These are phyloP conservation scores for Teratosphaeria epicoccoides DNA, from an alignment of 2,329 filamentous ascomycete species.

Conservation along the genomic window DNA sequence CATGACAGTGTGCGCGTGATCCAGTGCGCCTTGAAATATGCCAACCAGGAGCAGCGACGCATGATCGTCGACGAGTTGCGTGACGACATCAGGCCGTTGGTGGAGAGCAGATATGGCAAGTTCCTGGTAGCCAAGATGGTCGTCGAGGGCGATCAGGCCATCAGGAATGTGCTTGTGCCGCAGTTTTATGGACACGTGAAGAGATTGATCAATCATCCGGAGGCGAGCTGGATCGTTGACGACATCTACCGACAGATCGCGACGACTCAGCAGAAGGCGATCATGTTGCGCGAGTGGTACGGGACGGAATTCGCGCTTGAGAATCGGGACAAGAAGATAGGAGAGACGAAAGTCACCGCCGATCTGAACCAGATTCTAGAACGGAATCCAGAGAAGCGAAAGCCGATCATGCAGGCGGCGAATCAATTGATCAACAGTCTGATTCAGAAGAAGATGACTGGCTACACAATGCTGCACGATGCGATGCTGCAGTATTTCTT, in stretches of 20 bases:
- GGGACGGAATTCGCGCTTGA: constrained; percentile 84
- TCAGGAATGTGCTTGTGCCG: constrained; percentile 77
- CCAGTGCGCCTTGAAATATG: constrained; percentile 94
- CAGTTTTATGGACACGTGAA: constrained; percentile 93
- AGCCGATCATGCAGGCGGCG: constrained; percentile 75
- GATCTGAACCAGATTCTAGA: constrained; percentile 68
- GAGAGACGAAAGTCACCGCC: constrained; percentile 30
- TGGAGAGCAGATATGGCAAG: constrained; percentile 94
- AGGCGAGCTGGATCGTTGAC: constrained; percentile 95
- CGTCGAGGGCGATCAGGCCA: constrained; percentile 79
- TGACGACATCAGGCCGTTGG: constrained; percentile 72
- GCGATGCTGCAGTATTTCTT: constrained; percentile 96
- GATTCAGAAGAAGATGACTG: constrained; percentile 91
- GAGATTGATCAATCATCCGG: constrained; percentile 87
- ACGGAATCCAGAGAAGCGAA: constrained; percentile 71
- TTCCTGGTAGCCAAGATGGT: constrained; percentile 93
- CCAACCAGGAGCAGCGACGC: constrained; percentile 70
- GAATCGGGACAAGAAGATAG: constrained; percentile 37
- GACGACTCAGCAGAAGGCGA: constrained; percentile 73
- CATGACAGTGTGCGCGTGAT: constrained; percentile 95
- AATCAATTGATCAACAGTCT: constrained; percentile 81
- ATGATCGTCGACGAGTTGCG: constrained; percentile 79
- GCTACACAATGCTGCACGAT: constrained; percentile 95
- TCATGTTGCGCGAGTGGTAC: constrained; percentile 88
- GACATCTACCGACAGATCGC: constrained; percentile 89